phyloP scores from a whole-genome alignment of 148 eudicot species.

The Chenopodium album region DNA sequence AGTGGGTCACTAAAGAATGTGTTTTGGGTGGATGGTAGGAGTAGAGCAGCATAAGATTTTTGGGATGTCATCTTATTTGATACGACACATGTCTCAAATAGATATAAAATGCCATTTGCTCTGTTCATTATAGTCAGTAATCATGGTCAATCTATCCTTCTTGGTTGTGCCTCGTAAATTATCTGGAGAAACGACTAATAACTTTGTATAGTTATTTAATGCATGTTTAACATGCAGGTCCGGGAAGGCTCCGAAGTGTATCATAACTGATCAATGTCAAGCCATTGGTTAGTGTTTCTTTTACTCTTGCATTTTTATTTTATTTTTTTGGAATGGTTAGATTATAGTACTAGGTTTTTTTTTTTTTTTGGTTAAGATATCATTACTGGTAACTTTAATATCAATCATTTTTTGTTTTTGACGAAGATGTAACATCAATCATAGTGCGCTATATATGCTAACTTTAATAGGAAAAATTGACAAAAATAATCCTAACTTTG shows the following conservation, averaged over 20 bases:
- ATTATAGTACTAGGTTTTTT: too few relatives aligned
- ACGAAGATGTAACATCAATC: too few relatives aligned
- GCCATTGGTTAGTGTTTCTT: not conserved
- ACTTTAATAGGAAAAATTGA: too few relatives aligned
- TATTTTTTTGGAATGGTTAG: too few relatives aligned
- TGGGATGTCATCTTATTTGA: slow-evolving; percentile 21
- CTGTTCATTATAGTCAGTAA: slow-evolving; percentile 15
- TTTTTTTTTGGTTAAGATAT: too few relatives aligned
- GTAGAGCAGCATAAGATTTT: slow-evolving; percentile 18
- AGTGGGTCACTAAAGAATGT: slow-evolving; percentile 15
- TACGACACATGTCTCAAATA: slow-evolving; percentile 15
- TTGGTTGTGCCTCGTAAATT: not conserved
- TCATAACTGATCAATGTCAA: slow-evolving; percentile 6
- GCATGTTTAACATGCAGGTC: not conserved
- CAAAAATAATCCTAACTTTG: too few relatives aligned
- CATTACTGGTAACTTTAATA: too few relatives aligned
- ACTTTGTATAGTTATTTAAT: not conserved
- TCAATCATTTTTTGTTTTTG: too few relatives aligned
- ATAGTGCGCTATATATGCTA: too few relatives aligned
- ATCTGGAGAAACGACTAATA: not conserved
- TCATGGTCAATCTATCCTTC: not conserved
- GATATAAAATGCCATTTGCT: slow-evolving; percentile 2
- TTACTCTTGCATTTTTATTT: not conserved
- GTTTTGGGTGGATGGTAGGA: slow-evolving; percentile 21
- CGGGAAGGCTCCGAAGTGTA: not conserved